Evolutionary conservation across 2,329 filamentous ascomycete genomes (phyloP), one percentile per base, ranked within the genome.

Genomic region (Pseudogymnoascus sp.): DNA sequence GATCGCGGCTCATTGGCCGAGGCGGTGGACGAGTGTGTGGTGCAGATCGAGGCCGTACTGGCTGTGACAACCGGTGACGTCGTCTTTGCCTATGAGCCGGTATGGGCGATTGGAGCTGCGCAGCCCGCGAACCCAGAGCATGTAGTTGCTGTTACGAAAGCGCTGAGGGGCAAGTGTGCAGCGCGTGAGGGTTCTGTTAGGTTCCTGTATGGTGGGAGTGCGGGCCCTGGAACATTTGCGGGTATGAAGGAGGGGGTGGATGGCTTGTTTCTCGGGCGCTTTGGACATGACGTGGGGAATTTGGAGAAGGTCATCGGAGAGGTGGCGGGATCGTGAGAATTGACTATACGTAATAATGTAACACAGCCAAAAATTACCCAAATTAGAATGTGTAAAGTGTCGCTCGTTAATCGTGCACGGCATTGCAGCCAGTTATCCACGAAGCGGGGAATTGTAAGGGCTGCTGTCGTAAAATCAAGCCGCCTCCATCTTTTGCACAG

Each of bases 61-160:
- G 75, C 76, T 1, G 81, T 78, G 0, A 76, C 93, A 6, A 78
- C 84, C 14, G 82, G 85, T 0, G 86, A 91, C 57, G 81, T 94
- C 4, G 82, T 93, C 6, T 80, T 95, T 62, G 90, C 90, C 0
- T 95, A 95, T 70, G 90, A 95, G 76, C 90, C 90, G 6, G 89
- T 94, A 1, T 95, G 90, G 90, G 90, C 90, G 0, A 95, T 94
- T 73, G 90, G 90, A 0, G 86, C 89, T 8, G 77, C 81, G 1
- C 78, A 86, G 68, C 90, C 90, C 2, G 90, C 90, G 0, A 81
- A 81, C 6, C 82, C 86, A 16, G 85, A 86, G 64, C 87, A 95
- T 70, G 88, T 95, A 0, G 81, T 87, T 3, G 81, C 78, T 37
- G 89, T 94, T 25, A 63, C 63, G 25, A 68, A 64, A 54, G 63